Evolutionary conservation across 2,329 filamentous ascomycete genomes (phyloP).

Genomic region (Alternaria brassicae): DNA sequence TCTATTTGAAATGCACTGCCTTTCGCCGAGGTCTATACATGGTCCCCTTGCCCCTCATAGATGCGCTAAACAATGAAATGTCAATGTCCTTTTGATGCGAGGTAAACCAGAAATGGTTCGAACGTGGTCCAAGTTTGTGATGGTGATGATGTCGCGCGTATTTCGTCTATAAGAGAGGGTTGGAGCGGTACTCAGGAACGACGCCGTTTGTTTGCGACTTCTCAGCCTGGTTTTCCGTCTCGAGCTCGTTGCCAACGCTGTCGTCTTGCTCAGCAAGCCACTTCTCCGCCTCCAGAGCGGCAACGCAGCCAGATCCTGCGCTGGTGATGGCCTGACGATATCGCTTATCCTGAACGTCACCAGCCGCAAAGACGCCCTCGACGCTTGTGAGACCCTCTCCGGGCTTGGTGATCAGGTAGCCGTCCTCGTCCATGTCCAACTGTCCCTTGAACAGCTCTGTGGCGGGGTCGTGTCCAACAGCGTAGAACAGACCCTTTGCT

Average conservation of each 20-base stretch:
- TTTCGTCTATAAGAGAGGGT: constrained; percentile 64
- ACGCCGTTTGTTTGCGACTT: constrained; percentile 61
- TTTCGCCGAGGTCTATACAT: constrained; percentile 23
- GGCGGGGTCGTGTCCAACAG: constrained; percentile 94
- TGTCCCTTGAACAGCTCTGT: constrained; percentile 90
- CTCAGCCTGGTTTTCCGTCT: constrained; percentile 59
- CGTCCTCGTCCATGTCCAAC: constrained; percentile 85
- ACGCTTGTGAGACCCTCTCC: constrained; percentile 88
- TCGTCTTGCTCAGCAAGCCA: constrained; percentile 80
- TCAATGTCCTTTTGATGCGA: constrained; percentile 20
- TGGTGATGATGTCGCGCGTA: neutral
- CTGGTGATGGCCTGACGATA: constrained; percentile 98
- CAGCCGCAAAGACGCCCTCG: constrained; percentile 92
- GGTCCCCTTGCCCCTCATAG: constrained; percentile 4
- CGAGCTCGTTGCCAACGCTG: constrained; percentile 55
- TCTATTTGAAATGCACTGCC: constrained; percentile 31
- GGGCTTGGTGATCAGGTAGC: constrained; percentile 87
- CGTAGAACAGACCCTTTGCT: constrained; percentile 95
- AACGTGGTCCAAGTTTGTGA: constrained; percentile 2
- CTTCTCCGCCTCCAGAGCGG: constrained; percentile 94
- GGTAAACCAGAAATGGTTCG: constrained; percentile 13
- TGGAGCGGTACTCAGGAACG: constrained; percentile 68
- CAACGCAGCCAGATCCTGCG: constrained; percentile 93
- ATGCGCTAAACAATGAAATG: constrained; percentile 20
- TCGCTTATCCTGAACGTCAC: constrained; percentile 97